Evolutionary conservation across 2,329 filamentous ascomycete genomes (phyloP), one percentile per base, ranked within the genome.

Genomic region (Paecilomyces variotii): DNA sequence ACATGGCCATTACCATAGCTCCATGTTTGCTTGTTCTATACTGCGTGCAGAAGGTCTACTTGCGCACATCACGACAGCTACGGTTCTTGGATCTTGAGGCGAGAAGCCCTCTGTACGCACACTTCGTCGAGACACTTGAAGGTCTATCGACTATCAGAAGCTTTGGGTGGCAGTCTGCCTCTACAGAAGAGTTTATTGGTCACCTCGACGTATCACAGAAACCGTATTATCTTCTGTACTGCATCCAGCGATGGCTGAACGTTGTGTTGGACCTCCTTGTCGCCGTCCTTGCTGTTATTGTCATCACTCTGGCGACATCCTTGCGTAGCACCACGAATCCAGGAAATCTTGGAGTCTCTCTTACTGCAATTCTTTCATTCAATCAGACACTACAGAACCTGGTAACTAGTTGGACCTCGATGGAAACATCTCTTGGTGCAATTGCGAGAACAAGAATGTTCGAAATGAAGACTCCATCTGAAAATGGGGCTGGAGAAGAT

Each of bases 341-440:
- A 26, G 55, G 49, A 12, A 24, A 53, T 35, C 56, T 49, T 14
- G 59, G 61, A 14, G 49, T 62, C n/a, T 57, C 57, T 26, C 60
- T 63, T 10, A 58, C 51, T 54, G 56, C 61, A 19, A 57, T 63
- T 30, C 71, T 80, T 26, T 63, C 72, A 6, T 78, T 81, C 61
- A 78, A 74, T 24, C 68, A 73, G 51, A 71, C 70, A 56, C 66
- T 81, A 52, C 74, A 74, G 39, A 63, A 74, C 9, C 34, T 63
- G 50, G 52, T 57, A 19, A 68, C 69, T 58, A 69, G 64, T 54
- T 52, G 63, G 52, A 61, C 80, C 0, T 69, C 72, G 39, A 68
- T 83, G 6, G 81, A 83, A 62, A 83, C 80, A 0, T 75, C 76
- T 27, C 72, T 83, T 34, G 81, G 80, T n/a, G 79, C 79, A 12